Evolutionary conservation across 805 yeast species (phyloP), one percentile per base, ranked within the genome.

Genomic region (Hanseniaspora meyeri): DNA sequence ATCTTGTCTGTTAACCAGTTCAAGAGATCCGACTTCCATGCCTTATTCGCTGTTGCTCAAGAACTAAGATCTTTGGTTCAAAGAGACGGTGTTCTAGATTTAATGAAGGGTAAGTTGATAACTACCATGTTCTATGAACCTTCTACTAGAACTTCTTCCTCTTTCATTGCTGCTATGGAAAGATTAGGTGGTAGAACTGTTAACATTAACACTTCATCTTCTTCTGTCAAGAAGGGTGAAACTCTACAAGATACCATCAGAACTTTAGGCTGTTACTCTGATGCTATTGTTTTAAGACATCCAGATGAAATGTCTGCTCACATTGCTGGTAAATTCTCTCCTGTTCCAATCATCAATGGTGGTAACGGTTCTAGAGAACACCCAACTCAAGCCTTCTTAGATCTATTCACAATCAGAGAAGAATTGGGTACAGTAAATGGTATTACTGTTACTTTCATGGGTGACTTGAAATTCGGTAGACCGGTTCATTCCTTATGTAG

Each of bases 91-190:
- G 95, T 88, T 55, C 75, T 93, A 67, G 96, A 91, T 70, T 72
- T 93, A 60, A 79, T 93, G 74, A 80, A 83, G 70, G 96, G 97
- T 59, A 83, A 95, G 65, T 82, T 93, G 57, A 77, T 93, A 66
- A 87, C 96, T 49, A 95, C 97, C 11, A 83, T 93, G 76, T 93
- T 93, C 77, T 93, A 89, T 71, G 99, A 93, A 75, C 98, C 99
- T 63, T 88, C 96, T 6, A 95, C 99, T 42, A 81, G 99, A 74
- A 93, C 99, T 37, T 81, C 95, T 19, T 82, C 97, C 24, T 93
- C 97, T 1, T 95, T 95, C 69, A 96, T 93, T 70, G 96, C 96
- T 64, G 99, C 99, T 59, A 93, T 93, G 98, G 97, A 93, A 77
- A 86, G 99, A 75, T 78, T 93, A 65, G 99, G 99, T 70, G 99